These are phyloP conservation scores for Neopestalotiopsis sp. DNA, from an alignment of 2,329 filamentous ascomycete genomes.

Conservation along the genomic window DNA sequence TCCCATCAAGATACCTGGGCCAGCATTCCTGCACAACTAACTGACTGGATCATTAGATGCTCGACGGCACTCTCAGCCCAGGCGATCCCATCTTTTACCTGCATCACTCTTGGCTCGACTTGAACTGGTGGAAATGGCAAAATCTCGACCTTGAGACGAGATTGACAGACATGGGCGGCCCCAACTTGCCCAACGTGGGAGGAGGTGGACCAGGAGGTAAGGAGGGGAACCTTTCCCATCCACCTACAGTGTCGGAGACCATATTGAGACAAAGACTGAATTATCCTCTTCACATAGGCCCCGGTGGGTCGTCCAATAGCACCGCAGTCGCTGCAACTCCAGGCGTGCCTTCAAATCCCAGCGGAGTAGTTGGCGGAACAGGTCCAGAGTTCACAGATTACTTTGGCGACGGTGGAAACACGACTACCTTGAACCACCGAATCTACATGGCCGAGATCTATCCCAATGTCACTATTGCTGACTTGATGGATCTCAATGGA, in stretches of 20 bases:
- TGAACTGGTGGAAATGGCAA: slow-evolving; percentile 37
- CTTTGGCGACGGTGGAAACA: slow-evolving; percentile 18
- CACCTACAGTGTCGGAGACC: background rate
- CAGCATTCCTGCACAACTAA: background rate
- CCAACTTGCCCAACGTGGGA: slow-evolving; percentile 21
- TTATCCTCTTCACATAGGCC: background rate
- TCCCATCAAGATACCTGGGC: background rate
- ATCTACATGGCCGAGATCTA: slow-evolving; percentile 14
- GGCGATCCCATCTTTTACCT: slow-evolving; percentile 42
- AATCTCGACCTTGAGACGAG: slow-evolving; percentile 25
- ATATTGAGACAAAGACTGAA: background rate
- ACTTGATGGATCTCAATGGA: slow-evolving; percentile 25
- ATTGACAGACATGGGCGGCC: slow-evolving; percentile 29
- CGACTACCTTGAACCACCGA: slow-evolving; percentile 8
- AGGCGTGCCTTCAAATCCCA: background rate
- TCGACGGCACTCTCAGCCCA: slow-evolving; percentile 24
- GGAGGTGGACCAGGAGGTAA: background rate
- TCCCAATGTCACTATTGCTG: slow-evolving; percentile 39
- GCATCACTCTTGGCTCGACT: slow-evolving; percentile 35
- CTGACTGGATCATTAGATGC: slow-evolving; percentile 14
- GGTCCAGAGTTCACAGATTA: slow-evolving; percentile 22
- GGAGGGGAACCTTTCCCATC: background rate
- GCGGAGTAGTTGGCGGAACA: background rate
- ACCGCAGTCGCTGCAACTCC: background rate
- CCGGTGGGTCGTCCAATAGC: background rate